Evolutionary conservation across 2,329 filamentous ascomycete genomes (phyloP), one percentile per base, ranked within the genome.

Genomic region (Fusarium praegraminearum): DNA sequence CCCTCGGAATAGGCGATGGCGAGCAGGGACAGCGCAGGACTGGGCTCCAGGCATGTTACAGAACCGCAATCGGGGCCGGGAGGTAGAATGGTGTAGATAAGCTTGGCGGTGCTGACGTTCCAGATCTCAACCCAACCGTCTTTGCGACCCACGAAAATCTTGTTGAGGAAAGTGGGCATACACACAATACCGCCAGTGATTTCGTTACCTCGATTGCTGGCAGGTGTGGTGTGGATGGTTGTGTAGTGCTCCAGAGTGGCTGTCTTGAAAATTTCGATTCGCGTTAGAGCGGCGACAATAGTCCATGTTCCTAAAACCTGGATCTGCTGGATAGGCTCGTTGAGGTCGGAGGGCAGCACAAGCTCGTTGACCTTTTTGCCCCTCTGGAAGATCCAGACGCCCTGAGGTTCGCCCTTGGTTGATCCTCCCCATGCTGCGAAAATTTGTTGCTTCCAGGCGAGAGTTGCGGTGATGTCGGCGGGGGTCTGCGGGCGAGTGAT

Each of bases 131-230:
- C 90, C 79, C 90, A 91, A 9, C 96, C 96, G 78, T 99, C 94
- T 68, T 87, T 88, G 74, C 93, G 90, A 12, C 93, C 97, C 4
- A 93, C 92, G 70, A 98, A 93, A 45, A 99, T 88, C 80, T 99
- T 99, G 84, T 99, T 99, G 65, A 99, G 81, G 79, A 94, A 97
- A 0, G 96, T 98, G 2, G 95, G 94, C 91, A 98, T 93, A 75
- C 89, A 97, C 77, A 90, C 91, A 72, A 97, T 86, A 51, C 91
- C 89, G 26, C 92, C 92, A 0, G 92, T 93, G 60, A 98, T 89
- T 70, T 90, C 83, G 71, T 89, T 90, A 57, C 88, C 87, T 22
- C 86, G 86, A 33, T 88, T 83, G 66, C 82, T 82, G 2, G 85
- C 81, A 1, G 86, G 83, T 63, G 87, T 84, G 7, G 87, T 88